These are phyloP conservation scores for Camelina hispida DNA, from an alignment of 345 rosid species.

Conservation along the genomic window DNA sequence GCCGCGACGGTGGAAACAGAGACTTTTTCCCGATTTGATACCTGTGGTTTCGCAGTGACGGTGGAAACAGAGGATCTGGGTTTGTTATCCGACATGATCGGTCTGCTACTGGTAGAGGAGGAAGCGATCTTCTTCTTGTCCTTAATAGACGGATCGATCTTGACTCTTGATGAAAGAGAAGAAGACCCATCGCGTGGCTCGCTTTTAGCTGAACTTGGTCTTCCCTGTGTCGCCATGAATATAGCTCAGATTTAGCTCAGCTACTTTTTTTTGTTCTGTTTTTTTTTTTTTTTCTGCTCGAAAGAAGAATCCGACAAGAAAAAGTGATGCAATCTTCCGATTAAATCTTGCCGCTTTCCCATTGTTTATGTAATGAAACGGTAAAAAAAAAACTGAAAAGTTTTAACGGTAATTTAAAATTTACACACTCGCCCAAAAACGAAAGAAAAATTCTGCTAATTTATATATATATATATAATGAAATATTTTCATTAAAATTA, in stretches of 20 bases:
- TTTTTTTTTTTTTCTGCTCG: background rate
- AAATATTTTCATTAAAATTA: no score
- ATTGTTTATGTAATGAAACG: conserved; percentile 33
- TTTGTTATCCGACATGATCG: conserved; percentile 50
- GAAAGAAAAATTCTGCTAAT: no score
- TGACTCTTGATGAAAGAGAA: conserved; percentile 46
- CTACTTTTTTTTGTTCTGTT: conserved; percentile 3
- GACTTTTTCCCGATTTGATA: conserved; percentile 33
- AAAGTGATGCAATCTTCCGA: conserved; percentile 12
- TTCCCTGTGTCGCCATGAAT: conserved; percentile 59
- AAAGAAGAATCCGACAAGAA: conserved; percentile 11
- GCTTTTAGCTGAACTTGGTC: conserved; percentile 51
- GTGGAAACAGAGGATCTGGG: conserved; percentile 50
- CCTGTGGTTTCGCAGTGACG: conserved; percentile 58
- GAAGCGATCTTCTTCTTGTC: conserved; percentile 58
- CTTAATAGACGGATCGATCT: conserved; percentile 50
- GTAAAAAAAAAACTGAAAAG: conserved; percentile 29
- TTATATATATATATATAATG: no score
- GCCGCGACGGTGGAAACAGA: conserved; percentile 45
- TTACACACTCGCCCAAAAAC: background rate
- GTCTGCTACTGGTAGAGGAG: conserved; percentile 49
- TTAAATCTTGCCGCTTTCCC: conserved; percentile 29
- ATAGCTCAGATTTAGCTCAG: conserved; percentile 14
- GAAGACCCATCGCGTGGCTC: conserved; percentile 59
- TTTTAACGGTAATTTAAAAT: conserved; percentile 31